These are phyloP conservation scores for Mucor plumbeus DNA, from an alignment of 371 early-diverging fungal species.

Conservation along the genomic window DNA sequence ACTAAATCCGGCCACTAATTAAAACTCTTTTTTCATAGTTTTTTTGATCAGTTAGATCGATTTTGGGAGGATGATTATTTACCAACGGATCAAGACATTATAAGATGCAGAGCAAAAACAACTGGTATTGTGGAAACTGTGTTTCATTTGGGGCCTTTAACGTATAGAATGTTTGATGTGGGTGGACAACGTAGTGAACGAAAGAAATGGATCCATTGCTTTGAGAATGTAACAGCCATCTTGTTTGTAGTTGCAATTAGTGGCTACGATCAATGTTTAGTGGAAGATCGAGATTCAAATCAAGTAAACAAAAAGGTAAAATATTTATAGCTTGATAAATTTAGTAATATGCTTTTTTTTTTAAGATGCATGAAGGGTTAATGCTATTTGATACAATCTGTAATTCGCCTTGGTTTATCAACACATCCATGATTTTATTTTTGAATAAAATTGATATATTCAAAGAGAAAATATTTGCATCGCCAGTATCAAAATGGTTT, in stretches of 20 bases:
- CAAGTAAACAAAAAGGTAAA: conserved; percentile 1
- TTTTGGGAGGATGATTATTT: conserved; percentile 17
- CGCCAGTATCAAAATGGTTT: conserved; percentile 82
- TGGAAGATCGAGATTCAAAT: conserved; percentile 74
- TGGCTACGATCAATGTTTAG: conserved; percentile 79
- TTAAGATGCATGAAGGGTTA: conserved; percentile 76
- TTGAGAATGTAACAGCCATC: conserved; percentile 81
- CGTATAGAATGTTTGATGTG: conserved; percentile 72
- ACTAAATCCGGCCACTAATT: neutral
- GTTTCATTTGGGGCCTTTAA: conserved; percentile 72
- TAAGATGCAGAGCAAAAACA: conserved; percentile 82
- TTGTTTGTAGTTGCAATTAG: conserved; percentile 77
- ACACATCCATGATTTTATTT: conserved; percentile 81
- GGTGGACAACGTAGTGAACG: conserved; percentile 86
- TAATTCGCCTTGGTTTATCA: conserved; percentile 75
- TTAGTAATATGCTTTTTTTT: neutral
- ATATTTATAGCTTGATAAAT: conserved; percentile 13
- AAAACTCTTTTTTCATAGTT: conserved; percentile 9
- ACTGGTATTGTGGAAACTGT: conserved; percentile 83
- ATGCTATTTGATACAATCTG: conserved; percentile 80
- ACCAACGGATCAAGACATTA: conserved; percentile 75
- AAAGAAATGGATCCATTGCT: conserved; percentile 96
- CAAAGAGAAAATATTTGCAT: conserved; percentile 66
- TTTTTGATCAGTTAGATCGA: conserved; percentile 15
- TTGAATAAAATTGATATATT: conserved; percentile 87